These are phyloP conservation scores for Plasmodium cynomolgi DNA, from an alignment of 169 alveolate genomes.

Conservation along the genomic window DNA sequence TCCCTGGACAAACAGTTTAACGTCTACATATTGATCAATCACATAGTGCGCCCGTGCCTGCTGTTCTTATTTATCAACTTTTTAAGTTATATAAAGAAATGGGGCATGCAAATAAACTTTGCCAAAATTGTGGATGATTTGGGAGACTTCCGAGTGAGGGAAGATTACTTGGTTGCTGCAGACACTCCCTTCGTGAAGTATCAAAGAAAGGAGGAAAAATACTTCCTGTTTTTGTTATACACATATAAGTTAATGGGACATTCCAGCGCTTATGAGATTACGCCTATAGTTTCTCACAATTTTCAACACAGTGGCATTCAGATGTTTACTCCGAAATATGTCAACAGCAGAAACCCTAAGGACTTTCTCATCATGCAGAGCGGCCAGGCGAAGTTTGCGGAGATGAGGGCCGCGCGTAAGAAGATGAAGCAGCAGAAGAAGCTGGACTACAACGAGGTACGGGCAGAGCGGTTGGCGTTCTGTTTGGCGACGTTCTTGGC, in stretches of 20 bases:
- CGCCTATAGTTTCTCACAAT: slow-evolving; percentile 26
- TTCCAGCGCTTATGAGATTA: slow-evolving; percentile 23
- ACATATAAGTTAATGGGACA: slow-evolving; percentile 42
- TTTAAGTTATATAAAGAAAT: slow-evolving; percentile 1
- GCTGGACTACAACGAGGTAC: slow-evolving; percentile 68
- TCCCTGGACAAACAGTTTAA: slow-evolving; percentile 46
- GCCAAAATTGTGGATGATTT: background rate
- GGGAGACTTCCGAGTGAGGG: background rate
- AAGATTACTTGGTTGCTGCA: background rate
- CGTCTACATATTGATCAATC: slow-evolving; percentile 57
- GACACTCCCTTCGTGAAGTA: background rate
- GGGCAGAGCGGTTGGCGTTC: background rate
- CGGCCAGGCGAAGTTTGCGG: slow-evolving; percentile 36
- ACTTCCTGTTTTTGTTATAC: slow-evolving; percentile 18
- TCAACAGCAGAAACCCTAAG: slow-evolving; percentile 48
- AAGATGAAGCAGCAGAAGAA: slow-evolving; percentile 66
- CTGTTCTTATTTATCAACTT: slow-evolving; percentile 38
- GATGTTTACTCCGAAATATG: slow-evolving; percentile 69
- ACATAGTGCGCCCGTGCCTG: slow-evolving; percentile 45
- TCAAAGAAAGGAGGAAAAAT: slow-evolving; percentile 22
- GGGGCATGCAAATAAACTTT: slow-evolving; percentile 12
- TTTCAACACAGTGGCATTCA: background rate
- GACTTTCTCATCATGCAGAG: slow-evolving; percentile 58
- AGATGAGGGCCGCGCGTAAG: slow-evolving; percentile 37
- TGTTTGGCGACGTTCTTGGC: background rate